Evolutionary conservation across 495 filamentous ascomycete genomes (phyloP).

Genomic region (Aspergillus steynii): DNA sequence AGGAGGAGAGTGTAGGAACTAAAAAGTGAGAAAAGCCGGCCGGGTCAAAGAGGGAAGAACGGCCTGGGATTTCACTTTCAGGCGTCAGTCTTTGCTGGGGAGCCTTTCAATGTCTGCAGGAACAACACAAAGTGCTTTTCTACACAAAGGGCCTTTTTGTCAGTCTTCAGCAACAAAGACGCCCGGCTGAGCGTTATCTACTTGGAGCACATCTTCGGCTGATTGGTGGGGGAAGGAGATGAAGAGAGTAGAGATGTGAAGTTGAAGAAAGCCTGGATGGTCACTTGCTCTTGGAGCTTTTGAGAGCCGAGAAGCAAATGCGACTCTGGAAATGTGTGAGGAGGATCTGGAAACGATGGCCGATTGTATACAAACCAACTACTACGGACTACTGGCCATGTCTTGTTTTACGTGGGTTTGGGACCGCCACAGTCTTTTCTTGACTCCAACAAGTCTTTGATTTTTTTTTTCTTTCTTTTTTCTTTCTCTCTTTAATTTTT

Average conservation of each 20-base stretch:
- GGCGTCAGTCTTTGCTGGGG: not conserved
- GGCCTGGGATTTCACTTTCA: not conserved
- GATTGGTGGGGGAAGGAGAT: not conserved
- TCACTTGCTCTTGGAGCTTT: not conserved
- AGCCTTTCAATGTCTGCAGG: not conserved
- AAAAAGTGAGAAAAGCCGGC: not conserved
- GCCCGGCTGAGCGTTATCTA: not conserved
- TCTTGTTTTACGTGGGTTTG: not conserved
- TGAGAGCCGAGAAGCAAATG: not conserved
- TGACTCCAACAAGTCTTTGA: not conserved
- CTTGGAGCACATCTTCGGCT: not conserved
- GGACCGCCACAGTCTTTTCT: not conserved
- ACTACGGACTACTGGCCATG: not conserved
- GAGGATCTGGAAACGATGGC: not conserved
- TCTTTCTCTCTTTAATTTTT: not conserved
- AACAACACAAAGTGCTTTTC: not conserved
- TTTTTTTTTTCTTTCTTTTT: constrained; percentile 9
- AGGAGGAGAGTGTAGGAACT: not conserved
- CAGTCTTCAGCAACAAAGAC: not conserved
- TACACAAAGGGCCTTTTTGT: not conserved
- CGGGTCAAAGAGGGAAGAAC: not conserved
- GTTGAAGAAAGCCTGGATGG: not conserved
- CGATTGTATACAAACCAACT: not conserved
- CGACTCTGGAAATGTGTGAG: not conserved
- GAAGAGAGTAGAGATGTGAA: not conserved